Evolutionary conservation across 768 basidiomycete genomes (phyloP).

Genomic region (Lactifluus volemus): DNA sequence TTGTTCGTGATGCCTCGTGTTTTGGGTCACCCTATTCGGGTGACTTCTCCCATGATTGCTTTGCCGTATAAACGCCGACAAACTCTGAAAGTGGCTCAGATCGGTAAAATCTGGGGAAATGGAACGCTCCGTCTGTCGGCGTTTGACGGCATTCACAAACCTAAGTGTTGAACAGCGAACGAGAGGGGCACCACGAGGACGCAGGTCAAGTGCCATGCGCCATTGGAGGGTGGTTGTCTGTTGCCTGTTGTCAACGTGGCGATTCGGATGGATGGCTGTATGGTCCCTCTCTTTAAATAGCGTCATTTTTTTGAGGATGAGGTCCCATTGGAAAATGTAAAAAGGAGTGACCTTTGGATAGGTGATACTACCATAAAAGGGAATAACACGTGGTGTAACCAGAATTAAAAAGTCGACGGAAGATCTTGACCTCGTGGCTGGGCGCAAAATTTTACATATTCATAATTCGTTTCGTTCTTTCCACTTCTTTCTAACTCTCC

Average conservation of each 20-base stretch:
- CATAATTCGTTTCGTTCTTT: background rate
- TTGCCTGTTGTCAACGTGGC: background rate
- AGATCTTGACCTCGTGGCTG: background rate
- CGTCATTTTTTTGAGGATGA: too few species aligned
- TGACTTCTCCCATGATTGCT: background rate
- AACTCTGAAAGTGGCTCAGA: background rate
- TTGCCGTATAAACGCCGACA: constrained; percentile 2
- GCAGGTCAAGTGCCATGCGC: background rate
- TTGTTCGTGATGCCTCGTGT: constrained; percentile 9
- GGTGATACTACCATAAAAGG: background rate
- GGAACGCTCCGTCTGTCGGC: background rate
- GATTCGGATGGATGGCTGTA: background rate
- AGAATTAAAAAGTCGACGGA: background rate
- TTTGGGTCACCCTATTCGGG: background rate
- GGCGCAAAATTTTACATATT: background rate
- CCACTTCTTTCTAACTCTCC: background rate
- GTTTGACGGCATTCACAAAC: background rate
- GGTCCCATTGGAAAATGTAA: too few species aligned
- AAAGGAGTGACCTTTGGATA: background rate
- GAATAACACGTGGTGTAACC: background rate
- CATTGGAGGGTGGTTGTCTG: background rate
- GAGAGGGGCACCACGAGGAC: background rate
- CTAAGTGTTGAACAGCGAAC: background rate
- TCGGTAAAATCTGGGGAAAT: background rate
- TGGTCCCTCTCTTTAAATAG: background rate